Conservation (phyloP, 2,329 filamentous ascomycete genomes). For the Magnaporthales sp. region DNA sequence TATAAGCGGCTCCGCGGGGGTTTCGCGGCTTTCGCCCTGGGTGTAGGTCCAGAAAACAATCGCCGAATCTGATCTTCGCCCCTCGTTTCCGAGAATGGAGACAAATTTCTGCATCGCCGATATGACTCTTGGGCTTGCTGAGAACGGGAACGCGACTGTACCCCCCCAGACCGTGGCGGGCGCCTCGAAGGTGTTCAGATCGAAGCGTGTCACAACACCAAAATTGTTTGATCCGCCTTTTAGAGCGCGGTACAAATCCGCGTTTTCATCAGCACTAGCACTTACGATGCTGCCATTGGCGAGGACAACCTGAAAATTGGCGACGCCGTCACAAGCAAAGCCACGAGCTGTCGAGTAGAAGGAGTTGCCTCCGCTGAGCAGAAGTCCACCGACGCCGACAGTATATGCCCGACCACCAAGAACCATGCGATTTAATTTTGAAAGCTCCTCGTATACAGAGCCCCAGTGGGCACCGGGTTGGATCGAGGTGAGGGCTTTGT, state of each 20-base stretch:
- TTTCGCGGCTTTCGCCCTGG: conserved; percentile 10
- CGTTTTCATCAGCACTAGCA: conserved; percentile 7
- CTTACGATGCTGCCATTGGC: conserved; percentile 28
- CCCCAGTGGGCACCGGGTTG: conserved; percentile 28
- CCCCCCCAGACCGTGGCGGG: conserved; percentile 14
- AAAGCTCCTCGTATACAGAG: conserved; percentile 26
- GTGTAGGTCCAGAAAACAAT: conserved; percentile 12
- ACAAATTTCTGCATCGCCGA: conserved; percentile 11
- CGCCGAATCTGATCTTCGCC: conserved; percentile 8
- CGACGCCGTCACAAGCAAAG: conserved; percentile 30
- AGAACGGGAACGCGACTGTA: conserved; percentile 10
- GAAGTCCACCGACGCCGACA: too few relatives aligned
- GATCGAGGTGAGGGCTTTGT: conserved; percentile 20
- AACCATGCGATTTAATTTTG: too few relatives aligned
- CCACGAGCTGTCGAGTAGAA: conserved; percentile 21
- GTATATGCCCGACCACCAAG: too few relatives aligned
- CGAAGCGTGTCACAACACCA: conserved; percentile 22
- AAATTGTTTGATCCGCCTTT: conserved; percentile 36
- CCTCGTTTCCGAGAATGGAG: conserved; percentile 9
- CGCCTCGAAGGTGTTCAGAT: conserved; percentile 9
- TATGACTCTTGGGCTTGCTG: conserved; percentile 3
- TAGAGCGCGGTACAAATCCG: conserved; percentile 23
- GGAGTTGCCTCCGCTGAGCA: conserved; percentile 21
- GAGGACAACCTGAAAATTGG: conserved; percentile 31
- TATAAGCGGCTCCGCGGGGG: conserved; percentile 7